phyloP scores from a whole-genome alignment of 2,329 filamentous ascomycete species.

The Neurospora sp. region DNA sequence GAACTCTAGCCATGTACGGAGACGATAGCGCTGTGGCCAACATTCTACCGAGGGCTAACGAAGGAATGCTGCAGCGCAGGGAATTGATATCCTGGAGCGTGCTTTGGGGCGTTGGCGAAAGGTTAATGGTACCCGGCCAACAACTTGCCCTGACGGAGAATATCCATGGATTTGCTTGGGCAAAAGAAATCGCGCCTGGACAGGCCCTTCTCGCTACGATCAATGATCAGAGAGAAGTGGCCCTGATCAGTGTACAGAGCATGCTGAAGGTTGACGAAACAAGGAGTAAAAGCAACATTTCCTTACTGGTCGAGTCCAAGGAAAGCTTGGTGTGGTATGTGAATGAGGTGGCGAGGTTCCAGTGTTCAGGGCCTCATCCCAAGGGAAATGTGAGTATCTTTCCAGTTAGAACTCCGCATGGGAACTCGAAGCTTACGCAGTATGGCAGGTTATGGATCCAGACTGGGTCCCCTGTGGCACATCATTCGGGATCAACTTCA shows the following conservation, averaged over 20 bases:
- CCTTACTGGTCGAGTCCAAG: constrained; percentile 8
- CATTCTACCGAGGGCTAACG: constrained; percentile 14
- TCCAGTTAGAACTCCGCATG: not conserved
- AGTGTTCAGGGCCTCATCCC: constrained; percentile 35
- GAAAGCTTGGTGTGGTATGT: constrained; percentile 35
- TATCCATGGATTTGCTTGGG: constrained; percentile 45
- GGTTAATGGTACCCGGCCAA: constrained; percentile 36
- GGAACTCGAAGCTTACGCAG: not conserved
- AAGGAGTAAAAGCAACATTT: constrained; percentile 6
- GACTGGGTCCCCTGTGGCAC: constrained; percentile 39
- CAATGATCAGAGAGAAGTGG: constrained; percentile 40
- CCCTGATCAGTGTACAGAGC: constrained; percentile 38
- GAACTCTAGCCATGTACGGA: constrained; percentile 40
- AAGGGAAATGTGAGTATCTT: constrained; percentile 21
- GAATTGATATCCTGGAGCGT: constrained; percentile 37
- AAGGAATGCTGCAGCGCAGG: constrained; percentile 18
- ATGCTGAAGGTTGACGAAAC: constrained; percentile 23
- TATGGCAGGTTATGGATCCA: constrained; percentile 26
- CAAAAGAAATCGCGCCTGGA: constrained; percentile 29
- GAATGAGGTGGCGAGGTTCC: constrained; percentile 39
- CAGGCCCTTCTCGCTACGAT: constrained; percentile 39
- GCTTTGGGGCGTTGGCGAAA: constrained; percentile 46
- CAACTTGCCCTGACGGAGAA: constrained; percentile 31
- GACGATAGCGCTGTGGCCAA: constrained; percentile 27
- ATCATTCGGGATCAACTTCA: constrained; percentile 43